Conservation (phyloP, 2,329 filamentous ascomycete species). For the Botrytis pseudocinerea region DNA sequence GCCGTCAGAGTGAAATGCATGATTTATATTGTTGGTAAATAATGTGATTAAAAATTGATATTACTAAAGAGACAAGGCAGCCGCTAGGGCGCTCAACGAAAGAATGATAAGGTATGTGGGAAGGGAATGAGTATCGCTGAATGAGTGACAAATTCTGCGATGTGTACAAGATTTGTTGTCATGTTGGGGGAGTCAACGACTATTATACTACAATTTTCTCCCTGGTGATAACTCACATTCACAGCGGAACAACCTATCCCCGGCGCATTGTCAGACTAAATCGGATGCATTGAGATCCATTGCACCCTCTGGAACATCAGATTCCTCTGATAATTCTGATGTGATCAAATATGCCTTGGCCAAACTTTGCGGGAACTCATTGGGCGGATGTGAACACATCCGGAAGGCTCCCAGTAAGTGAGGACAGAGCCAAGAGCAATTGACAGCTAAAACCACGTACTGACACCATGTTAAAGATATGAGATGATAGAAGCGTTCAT, state of each 20-base stretch:
- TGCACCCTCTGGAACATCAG: constrained; percentile 26
- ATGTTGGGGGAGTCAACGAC: not conserved
- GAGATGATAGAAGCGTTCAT: constrained; percentile 5
- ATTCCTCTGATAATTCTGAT: not conserved
- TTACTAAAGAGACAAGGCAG: constrained; percentile 34
- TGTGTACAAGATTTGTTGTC: not conserved
- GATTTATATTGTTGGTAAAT: constrained; percentile 25
- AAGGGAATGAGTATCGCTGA: constrained; percentile 27
- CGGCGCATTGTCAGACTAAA: constrained; percentile 6
- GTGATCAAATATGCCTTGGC: not conserved
- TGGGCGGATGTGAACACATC: not conserved
- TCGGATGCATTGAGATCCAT: constrained; percentile 28
- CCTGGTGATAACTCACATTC: constrained; percentile 6
- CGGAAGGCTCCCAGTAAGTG: not conserved
- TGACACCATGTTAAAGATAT: constrained; percentile 26
- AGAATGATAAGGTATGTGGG: constrained; percentile 31
- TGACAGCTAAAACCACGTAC: constrained; percentile 31
- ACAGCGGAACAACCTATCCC: constrained; percentile 28
- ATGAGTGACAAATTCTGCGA: not conserved
- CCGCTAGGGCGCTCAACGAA: constrained; percentile 40
- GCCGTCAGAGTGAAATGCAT: constrained; percentile 34
- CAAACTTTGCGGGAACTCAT: constrained; percentile 17
- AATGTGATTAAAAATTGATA: constrained; percentile 23
- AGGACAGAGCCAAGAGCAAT: constrained; percentile 25
- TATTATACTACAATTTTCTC: constrained; percentile 18